Evolutionary conservation across 2,329 filamentous ascomycete genomes (phyloP).

Genomic region (Juglanconis sp.): DNA sequence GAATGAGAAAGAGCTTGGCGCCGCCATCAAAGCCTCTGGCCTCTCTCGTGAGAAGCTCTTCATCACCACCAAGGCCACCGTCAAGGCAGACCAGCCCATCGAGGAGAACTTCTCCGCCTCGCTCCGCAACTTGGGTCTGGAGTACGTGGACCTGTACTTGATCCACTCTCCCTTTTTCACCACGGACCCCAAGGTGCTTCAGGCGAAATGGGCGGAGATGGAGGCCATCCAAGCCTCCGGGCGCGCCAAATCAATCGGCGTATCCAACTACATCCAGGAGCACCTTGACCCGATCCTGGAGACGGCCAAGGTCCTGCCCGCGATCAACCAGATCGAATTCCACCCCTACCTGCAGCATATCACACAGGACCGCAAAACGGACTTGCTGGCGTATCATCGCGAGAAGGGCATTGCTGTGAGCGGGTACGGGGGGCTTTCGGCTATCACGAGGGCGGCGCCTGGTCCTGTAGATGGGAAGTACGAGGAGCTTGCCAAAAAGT

Average conservation of each 20-base stretch:
- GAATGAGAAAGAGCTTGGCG: conserved; percentile 15
- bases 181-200: conserved; percentile 42
- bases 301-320: conserved; percentile 57
- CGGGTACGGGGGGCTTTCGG: conserved; percentile 53
- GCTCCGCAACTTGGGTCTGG: conserved; percentile 58
- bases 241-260: conserved; percentile 63
- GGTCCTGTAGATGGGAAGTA: conserved; percentile 54
- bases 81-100: conserved; percentile 26
- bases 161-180: conserved; percentile 10
- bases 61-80: conserved; percentile 14
- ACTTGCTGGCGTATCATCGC: conserved; percentile 48
- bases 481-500: conserved; percentile 48
- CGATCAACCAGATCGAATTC: conserved; percentile 72
- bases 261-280: conserved; percentile 65
- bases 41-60: conserved; percentile 14
- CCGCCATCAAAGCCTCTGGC: conserved; percentile 9
- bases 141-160: conserved; percentile 61
- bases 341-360: conserved; percentile 59
- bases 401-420: conserved; percentile 46
- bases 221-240: conserved; percentile 62
- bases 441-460: conserved; percentile 40
- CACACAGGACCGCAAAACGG: conserved; percentile 18
- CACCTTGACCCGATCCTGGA: conserved; percentile 50
- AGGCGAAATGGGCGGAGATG: conserved; percentile 50
- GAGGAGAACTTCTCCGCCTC: conserved; percentile 51